Percentiles rank a stretch among this genome's conserved stretches.
Evolutionary conservation across 2,329 filamentous ascomycete genomes (phyloP).

Genomic region (Colletotrichum lindemuthianum): DNA sequence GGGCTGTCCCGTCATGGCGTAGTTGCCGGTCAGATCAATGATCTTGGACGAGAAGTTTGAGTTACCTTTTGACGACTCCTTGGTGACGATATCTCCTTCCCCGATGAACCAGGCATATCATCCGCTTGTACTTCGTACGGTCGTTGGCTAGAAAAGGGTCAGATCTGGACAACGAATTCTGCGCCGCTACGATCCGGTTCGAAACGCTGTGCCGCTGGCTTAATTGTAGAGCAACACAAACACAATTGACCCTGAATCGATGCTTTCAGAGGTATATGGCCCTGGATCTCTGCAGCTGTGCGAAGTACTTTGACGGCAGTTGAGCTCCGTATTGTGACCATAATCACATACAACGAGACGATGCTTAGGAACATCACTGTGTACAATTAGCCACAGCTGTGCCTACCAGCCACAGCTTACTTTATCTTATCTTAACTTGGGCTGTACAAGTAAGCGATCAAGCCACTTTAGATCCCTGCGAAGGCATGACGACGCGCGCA

Average conservation of each 20-base stretch:
- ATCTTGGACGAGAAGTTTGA: slow-evolving; percentile 19
- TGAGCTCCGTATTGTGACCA: no score
- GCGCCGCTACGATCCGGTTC: not conserved
- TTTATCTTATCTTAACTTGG: no score
- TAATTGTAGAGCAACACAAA: no score
- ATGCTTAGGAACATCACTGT: not conserved
- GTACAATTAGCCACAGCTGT: no score
- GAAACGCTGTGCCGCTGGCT: no score
- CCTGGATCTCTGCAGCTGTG: no score
- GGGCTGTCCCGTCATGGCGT: slow-evolving; percentile 12
- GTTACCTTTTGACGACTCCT: slow-evolving; percentile 1
- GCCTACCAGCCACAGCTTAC: slow-evolving; percentile 8
- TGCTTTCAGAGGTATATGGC: no score
- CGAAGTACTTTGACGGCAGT: no score
- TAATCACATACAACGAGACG: not conserved
- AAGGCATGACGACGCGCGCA: slow-evolving; percentile 10
- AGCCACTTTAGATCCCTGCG: slow-evolving; percentile 21
- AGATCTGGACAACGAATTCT: not conserved
- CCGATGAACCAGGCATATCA: slow-evolving; percentile 29
- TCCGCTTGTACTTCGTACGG: slow-evolving; percentile 17
- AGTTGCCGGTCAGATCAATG: slow-evolving; percentile 23
- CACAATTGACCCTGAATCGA: no score
- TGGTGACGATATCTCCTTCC: slow-evolving; percentile 7
- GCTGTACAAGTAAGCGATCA: not conserved
- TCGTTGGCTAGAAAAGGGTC: slow-evolving; percentile 15